Conservation (phyloP, 2,329 filamentous ascomycete species). For the Colletotrichum euphorbiae region DNA sequence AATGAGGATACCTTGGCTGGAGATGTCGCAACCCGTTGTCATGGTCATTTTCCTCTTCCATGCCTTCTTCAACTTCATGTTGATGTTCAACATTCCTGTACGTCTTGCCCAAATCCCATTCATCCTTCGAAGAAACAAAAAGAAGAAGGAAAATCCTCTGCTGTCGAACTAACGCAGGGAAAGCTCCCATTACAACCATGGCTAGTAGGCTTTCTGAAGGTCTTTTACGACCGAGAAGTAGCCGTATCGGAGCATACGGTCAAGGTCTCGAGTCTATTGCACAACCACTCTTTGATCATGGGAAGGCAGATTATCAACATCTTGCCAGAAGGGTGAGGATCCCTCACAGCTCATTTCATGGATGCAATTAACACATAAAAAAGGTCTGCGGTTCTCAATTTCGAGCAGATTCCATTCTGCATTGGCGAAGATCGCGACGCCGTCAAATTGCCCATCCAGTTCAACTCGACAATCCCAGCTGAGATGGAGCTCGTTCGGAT, state of each 20-base stretch:
- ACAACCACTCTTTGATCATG: slow-evolving; percentile 93
- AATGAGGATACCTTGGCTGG: slow-evolving; percentile 94
- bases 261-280: slow-evolving; percentile 86
- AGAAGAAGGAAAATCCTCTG: background rate
- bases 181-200: slow-evolving; percentile 80
- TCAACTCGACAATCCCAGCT: slow-evolving; percentile 93
- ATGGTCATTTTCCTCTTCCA: slow-evolving; percentile 78
- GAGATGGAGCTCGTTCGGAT: slow-evolving; percentile 89
- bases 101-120: slow-evolving; percentile 46
- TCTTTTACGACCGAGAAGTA: slow-evolving; percentile 92
- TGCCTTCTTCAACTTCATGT: slow-evolving; percentile 79
- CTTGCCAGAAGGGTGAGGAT: slow-evolving; percentile 83
- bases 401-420: slow-evolving; percentile 83
- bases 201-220: slow-evolving; percentile 78
- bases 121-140: background rate
- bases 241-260: slow-evolving; percentile 94
- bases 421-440: slow-evolving; percentile 72
- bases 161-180: slow-evolving; percentile 6
- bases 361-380: slow-evolving; percentile 40
- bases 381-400: slow-evolving; percentile 88
- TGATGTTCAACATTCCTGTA: slow-evolving; percentile 93
- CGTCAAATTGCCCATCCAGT: slow-evolving; percentile 82
- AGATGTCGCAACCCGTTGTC: slow-evolving; percentile 83
- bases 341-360: background rate
- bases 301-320: slow-evolving; percentile 99